phyloP scores from a whole-genome alignment of 768 basidiomycete species.

The Amanita rimosa region DNA sequence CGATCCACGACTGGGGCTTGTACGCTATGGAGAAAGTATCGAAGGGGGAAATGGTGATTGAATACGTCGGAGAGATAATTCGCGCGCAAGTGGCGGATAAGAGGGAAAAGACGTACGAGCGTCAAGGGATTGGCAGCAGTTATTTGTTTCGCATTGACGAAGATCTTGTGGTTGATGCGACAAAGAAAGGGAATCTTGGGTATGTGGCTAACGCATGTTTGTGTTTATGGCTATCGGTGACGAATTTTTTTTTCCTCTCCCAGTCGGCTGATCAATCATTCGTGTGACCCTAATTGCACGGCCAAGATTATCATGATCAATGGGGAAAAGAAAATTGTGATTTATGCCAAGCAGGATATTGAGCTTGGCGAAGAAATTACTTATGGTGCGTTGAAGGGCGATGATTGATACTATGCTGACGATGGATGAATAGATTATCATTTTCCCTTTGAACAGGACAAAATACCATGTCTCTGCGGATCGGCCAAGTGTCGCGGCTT shows the following conservation, averaged over 20 bases:
- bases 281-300: slow-evolving; percentile 90
- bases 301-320: slow-evolving; percentile 88
- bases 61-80: slow-evolving; percentile 97
- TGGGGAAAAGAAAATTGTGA: slow-evolving; percentile 96
- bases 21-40: slow-evolving; percentile 97
- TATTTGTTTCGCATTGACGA: slow-evolving; percentile 98
- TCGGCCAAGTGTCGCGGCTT: slow-evolving; percentile 87
- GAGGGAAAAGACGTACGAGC: slow-evolving; percentile 93
- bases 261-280: slow-evolving; percentile 97
- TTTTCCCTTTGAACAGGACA: slow-evolving; percentile 98
- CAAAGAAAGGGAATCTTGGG: slow-evolving; percentile 98
- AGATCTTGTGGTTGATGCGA: slow-evolving; percentile 96
- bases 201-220: slow-evolving; percentile 29
- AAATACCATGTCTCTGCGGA: slow-evolving; percentile 89
- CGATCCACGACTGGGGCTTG: slow-evolving; percentile 97
- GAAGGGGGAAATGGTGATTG: slow-evolving; percentile 96
- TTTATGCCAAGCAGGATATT: slow-evolving; percentile 95
- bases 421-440: slow-evolving; percentile 67
- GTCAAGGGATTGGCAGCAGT: slow-evolving; percentile 95
- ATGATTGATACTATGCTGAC: neutral
- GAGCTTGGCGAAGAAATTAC: slow-evolving; percentile 97
- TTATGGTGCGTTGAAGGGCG: slow-evolving; percentile 50
- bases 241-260: neutral
- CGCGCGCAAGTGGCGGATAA: slow-evolving; percentile 93
- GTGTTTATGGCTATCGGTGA: slow-evolving; percentile 7